A percentile compares a stretch with the other conserved stretches of the same genome.
Conservation (phyloP, 2,329 filamentous ascomycete species). For the Venturia pyrina region DNA sequence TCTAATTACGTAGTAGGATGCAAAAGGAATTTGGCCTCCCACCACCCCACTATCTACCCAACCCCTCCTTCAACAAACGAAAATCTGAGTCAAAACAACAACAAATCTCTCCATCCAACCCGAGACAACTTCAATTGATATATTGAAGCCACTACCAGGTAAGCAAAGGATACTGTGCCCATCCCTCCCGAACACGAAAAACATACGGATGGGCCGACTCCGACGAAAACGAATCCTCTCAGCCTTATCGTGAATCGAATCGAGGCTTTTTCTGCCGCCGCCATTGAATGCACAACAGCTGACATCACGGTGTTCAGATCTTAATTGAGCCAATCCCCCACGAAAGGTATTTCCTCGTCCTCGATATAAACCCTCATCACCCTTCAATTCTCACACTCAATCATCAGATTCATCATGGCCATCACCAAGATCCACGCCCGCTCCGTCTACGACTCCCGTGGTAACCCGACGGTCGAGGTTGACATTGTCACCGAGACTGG, state of each 20-base stretch:
- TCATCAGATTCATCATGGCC: conserved; percentile 56
- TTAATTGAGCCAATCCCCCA: conserved; percentile 9
- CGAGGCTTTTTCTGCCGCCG: conserved; percentile 5
- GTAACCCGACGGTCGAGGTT: conserved; percentile 97
- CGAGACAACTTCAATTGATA: background rate
- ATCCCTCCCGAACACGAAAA: conserved; percentile 1
- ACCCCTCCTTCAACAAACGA: background rate
- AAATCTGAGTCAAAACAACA: background rate
- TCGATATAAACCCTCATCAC: background rate
- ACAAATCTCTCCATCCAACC: background rate
- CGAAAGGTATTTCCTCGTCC: background rate
- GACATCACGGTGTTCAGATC: background rate
- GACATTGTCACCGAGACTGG: conserved; percentile 94
- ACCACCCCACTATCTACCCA: background rate
- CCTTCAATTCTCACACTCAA: background rate
- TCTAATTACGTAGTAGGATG: background rate
- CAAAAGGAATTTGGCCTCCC: background rate
- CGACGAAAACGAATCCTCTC: background rate
- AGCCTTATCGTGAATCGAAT: conserved; percentile 6
- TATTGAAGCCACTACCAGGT: background rate
- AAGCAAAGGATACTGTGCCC: background rate
- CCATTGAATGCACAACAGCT: background rate
- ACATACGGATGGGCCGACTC: background rate
- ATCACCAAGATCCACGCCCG: conserved; percentile 50
- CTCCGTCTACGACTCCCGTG: conserved; percentile 93